Evolutionary conservation across 768 basidiomycete species (phyloP).

Genomic region (Suillus cothurnatus): DNA sequence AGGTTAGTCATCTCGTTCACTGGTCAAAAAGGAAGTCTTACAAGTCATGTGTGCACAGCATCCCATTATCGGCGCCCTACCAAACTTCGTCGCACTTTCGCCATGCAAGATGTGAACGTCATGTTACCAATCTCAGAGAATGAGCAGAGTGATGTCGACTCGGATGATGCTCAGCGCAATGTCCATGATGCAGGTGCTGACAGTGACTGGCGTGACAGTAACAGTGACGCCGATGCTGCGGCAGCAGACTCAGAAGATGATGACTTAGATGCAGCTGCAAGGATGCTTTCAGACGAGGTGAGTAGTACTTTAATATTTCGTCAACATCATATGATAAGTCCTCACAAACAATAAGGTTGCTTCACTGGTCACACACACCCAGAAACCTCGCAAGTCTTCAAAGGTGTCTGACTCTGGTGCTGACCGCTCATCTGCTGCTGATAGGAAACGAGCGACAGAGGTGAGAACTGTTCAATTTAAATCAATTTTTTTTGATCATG

Average conservation of each 20-base stretch:
- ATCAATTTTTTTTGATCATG: not conserved
- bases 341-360: not conserved
- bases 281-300: not conserved
- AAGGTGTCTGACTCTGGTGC: not conserved
- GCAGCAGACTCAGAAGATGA: not conserved
- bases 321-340: not conserved
- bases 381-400: not conserved
- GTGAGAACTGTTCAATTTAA: not conserved
- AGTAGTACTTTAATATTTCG: not conserved
- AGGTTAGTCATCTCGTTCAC: not conserved
- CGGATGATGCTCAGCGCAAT: not conserved
- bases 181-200: constrained; percentile 1
- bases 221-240: not conserved
- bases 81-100: not conserved
- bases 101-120: not conserved
- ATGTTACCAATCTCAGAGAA: not conserved
- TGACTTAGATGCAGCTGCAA: not conserved
- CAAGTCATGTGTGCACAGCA: not conserved
- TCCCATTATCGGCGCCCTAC: not conserved
- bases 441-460: not conserved
- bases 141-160: not conserved
- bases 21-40: constrained; percentile 1
- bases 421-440: not conserved
- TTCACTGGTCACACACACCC: not conserved
- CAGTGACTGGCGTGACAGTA: not conserved